Conservation (phyloP, 2,329 filamentous ascomycete genomes). For the Cladosporium colombiae region DNA sequence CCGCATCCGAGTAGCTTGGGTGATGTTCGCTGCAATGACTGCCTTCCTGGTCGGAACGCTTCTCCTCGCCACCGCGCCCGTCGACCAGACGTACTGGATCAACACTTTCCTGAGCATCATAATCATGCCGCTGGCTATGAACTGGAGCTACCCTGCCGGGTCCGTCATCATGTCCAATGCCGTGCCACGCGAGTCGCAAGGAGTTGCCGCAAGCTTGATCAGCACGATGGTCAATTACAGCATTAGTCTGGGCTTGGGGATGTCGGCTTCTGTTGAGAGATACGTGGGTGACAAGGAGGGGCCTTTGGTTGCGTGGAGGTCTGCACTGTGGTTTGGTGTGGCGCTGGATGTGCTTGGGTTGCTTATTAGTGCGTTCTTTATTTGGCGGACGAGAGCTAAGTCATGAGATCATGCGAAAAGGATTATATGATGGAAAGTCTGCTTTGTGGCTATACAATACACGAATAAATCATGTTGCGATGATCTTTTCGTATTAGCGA, state of each 20-base stretch:
- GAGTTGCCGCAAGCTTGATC: slow-evolving; percentile 58
- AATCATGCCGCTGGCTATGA: slow-evolving; percentile 58
- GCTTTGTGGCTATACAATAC: neutral
- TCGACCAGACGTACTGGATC: slow-evolving; percentile 63
- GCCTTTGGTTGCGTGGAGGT: slow-evolving; percentile 37
- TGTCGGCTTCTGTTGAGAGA: slow-evolving; percentile 62
- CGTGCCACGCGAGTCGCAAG: slow-evolving; percentile 50
- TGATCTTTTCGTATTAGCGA: no score
- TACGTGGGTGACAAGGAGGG: slow-evolving; percentile 42
- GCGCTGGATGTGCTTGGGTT: slow-evolving; percentile 35
- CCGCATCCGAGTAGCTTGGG: slow-evolving; percentile 39
- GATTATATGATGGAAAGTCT: neutral
- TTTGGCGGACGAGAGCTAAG: slow-evolving; percentile 20
- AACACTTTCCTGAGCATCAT: slow-evolving; percentile 61
- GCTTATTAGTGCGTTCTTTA: slow-evolving; percentile 30
- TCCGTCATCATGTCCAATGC: slow-evolving; percentile 61
- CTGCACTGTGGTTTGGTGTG: slow-evolving; percentile 45
- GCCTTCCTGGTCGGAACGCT: slow-evolving; percentile 46
- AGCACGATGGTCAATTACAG: slow-evolving; percentile 69
- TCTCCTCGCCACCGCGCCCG: slow-evolving; percentile 49
- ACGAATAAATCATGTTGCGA: neutral
- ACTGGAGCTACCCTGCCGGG: slow-evolving; percentile 66
- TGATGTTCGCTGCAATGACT: slow-evolving; percentile 41
- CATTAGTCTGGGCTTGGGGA: slow-evolving; percentile 64
- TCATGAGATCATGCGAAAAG: neutral